Conservation (phyloP, 1,139 yeast species). For the Debaryomyces sp. region DNA sequence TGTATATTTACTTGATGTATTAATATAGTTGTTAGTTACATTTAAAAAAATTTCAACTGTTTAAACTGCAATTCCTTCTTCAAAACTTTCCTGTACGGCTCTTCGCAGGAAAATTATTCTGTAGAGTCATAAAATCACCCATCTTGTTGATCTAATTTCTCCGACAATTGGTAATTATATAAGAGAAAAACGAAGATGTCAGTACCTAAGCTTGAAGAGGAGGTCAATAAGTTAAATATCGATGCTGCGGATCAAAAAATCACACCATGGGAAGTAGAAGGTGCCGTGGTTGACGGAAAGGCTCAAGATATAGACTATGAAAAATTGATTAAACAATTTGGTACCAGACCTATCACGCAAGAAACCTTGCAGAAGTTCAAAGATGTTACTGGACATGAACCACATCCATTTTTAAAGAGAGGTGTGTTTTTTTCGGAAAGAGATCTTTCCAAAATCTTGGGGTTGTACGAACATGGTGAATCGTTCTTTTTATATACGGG, state of each 20-base stretch:
- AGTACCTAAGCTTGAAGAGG: slow-evolving; percentile 19
- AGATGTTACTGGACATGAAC: slow-evolving; percentile 82
- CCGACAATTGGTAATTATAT: neutral
- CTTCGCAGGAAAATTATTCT: neutral
- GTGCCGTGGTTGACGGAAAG: slow-evolving; percentile 94
- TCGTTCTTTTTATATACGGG: slow-evolving; percentile 97
- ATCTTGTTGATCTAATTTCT: neutral
- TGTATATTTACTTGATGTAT: slow-evolving; percentile 14
- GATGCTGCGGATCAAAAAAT: slow-evolving; percentile 62
- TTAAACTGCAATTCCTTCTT: slow-evolving; percentile 3
- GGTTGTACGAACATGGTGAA: slow-evolving; percentile 90
- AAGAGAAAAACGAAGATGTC: neutral
- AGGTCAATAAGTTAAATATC: slow-evolving; percentile 27
- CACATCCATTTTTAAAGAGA: slow-evolving; percentile 90
- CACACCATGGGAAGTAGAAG: slow-evolving; percentile 99
- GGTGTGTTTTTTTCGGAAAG: slow-evolving; percentile 95
- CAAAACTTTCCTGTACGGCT: neutral
- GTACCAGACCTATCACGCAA: slow-evolving; percentile 71
- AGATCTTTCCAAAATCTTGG: slow-evolving; percentile 79
- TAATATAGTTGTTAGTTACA: slow-evolving; percentile 7
- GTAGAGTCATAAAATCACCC: neutral
- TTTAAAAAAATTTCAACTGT: slow-evolving; percentile 2
- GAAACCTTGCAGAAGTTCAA: slow-evolving; percentile 79
- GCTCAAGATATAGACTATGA: slow-evolving; percentile 90
- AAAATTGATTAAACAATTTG: slow-evolving; percentile 82